Percentiles rank a stretch among this genome's conserved stretches.
Conservation (phyloP, 2,329 filamentous ascomycete species). For the Nannizziopsis barbatae region DNA sequence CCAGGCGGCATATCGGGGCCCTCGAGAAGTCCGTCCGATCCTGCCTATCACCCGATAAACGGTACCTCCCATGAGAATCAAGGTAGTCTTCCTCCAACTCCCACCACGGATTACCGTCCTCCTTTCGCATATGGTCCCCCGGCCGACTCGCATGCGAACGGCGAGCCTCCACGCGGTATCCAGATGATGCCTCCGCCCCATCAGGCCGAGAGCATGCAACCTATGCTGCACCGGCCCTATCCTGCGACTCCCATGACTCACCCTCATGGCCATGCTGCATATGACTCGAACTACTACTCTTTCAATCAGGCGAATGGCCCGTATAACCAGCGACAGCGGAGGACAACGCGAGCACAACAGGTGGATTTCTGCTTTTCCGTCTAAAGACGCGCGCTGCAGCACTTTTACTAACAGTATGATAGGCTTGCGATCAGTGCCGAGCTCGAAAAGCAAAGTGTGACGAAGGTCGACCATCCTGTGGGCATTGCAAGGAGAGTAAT, state of each 20-base stretch:
- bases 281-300: slow-evolving; percentile 25
- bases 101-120: slow-evolving; percentile 5
- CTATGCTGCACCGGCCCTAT: slow-evolving; percentile 15
- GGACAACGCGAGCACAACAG: slow-evolving; percentile 32
- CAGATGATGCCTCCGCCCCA: slow-evolving; percentile 22
- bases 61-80: slow-evolving; percentile 3
- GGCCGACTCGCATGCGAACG: slow-evolving; percentile 21
- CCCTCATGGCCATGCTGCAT: slow-evolving; percentile 23
- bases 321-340: slow-evolving; percentile 26
- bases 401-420: slow-evolving; percentile 9
- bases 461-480: slow-evolving; percentile 71
- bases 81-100: slow-evolving; percentile 1
- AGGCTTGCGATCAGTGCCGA: slow-evolving; percentile 87
- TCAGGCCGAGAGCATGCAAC: slow-evolving; percentile 12
- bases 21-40: slow-evolving; percentile 1
- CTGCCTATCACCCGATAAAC: slow-evolving; percentile 7
- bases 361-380: slow-evolving; percentile 15
- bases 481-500: slow-evolving; percentile 74
- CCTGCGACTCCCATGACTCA: slow-evolving; percentile 12
- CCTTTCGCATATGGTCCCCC: slow-evolving; percentile 11
- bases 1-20: slow-evolving; percentile 4
- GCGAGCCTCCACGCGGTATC: slow-evolving; percentile 22
- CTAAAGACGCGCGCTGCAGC: background rate
- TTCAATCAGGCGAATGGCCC: slow-evolving; percentile 22
- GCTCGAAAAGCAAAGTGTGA: slow-evolving; percentile 85